Conservation (phyloP, 129 eudicot genomes). For the Lactuca saligna region DNA sequence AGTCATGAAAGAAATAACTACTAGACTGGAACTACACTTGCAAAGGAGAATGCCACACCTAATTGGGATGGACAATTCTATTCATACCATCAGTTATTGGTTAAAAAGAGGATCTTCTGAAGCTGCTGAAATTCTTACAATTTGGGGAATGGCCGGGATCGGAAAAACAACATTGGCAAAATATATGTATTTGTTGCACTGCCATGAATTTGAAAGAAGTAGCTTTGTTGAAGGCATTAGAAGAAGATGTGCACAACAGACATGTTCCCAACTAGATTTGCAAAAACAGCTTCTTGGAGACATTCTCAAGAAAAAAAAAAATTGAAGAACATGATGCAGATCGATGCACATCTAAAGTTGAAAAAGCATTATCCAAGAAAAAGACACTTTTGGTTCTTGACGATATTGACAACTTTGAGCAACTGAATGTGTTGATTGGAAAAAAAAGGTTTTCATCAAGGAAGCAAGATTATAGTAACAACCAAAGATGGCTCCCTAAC, state of each 20-base stretch:
- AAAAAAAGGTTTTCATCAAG: background rate
- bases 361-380: background rate
- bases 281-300: background rate
- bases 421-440: background rate
- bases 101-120: background rate
- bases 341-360: background rate
- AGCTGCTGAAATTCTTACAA: background rate
- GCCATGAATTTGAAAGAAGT: background rate
- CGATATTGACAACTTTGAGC: background rate
- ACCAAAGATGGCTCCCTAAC: constrained; percentile 6
- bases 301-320: background rate
- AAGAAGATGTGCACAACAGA: background rate
- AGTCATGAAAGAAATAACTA: background rate
- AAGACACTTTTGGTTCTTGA: constrained; percentile 7
- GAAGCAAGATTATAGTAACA: constrained; percentile 18
- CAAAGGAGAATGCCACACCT: background rate
- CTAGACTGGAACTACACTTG: background rate
- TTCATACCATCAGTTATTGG: background rate
- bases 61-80: background rate
- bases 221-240: constrained; percentile 1
- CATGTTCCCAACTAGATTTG: background rate
- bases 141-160: constrained; percentile 4
- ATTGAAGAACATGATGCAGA: background rate
- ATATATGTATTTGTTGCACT: background rate
- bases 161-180: constrained; percentile 1